phyloP scores from a whole-genome alignment of 305 asterid genomes.

The Fraxinus greggii region DNA sequence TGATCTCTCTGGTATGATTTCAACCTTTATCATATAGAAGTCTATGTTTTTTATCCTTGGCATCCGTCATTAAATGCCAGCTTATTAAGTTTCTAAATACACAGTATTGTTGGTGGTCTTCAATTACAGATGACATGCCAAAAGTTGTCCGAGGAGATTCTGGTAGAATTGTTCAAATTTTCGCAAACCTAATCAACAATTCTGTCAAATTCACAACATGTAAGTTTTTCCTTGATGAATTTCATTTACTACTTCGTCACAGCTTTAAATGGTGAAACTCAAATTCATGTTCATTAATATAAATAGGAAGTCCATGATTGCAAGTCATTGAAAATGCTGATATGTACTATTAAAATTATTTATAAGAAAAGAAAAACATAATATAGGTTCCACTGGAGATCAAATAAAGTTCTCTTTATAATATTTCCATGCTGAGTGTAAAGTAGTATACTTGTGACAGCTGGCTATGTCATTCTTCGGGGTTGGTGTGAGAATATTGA shows the following conservation, averaged over 20 bases:
- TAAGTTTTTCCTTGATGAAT: constrained; percentile 35
- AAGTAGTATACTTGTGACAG: constrained; percentile 37
- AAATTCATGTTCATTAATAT: neutral
- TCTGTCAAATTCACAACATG: constrained; percentile 83
- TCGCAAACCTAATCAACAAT: constrained; percentile 80
- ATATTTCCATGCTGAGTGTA: constrained; percentile 11
- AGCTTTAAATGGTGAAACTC: neutral
- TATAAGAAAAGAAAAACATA: neutral
- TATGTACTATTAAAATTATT: neutral
- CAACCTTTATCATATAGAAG: neutral
- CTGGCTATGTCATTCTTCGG: constrained; percentile 73
- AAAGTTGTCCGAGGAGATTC: constrained; percentile 81
- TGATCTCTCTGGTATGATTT: constrained; percentile 73
- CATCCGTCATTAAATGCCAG: neutral
- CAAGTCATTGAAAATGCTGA: neutral
- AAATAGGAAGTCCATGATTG: neutral
- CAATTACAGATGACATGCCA: constrained; percentile 80
- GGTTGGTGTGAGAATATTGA: constrained; percentile 81
- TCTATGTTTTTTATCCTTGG: neutral
- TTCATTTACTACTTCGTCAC: neutral
- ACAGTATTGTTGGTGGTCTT: constrained; percentile 9
- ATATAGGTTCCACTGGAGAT: neutral
- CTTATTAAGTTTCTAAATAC: constrained; percentile 13
- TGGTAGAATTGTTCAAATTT: constrained; percentile 85
- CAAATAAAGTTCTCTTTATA: neutral